Evolutionary conservation across 2,329 filamentous ascomycete genomes (phyloP).

Genomic region (Orbilia ellipsospora): DNA sequence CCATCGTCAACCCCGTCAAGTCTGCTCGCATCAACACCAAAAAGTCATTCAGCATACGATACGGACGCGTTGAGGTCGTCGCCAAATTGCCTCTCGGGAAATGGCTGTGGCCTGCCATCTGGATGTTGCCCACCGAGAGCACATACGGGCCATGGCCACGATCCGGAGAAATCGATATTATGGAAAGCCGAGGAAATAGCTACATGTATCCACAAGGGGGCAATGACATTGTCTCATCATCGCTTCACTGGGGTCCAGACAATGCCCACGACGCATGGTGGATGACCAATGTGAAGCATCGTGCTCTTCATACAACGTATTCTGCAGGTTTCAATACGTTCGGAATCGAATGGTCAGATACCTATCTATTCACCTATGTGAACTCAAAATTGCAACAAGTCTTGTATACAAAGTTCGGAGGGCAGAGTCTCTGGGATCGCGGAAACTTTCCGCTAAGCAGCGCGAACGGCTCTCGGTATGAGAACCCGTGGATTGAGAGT

Average conservation of each 20-base stretch:
- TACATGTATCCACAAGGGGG: constrained; percentile 79
- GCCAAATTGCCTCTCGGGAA: constrained; percentile 81
- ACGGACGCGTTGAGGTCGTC: constrained; percentile 81
- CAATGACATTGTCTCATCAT: constrained; percentile 81
- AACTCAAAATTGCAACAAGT: constrained; percentile 83
- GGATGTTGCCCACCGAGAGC: constrained; percentile 80
- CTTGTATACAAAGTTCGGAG: constrained; percentile 78
- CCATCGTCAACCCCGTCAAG: constrained; percentile 79
- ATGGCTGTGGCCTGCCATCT: constrained; percentile 93
- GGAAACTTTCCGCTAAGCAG: constrained; percentile 74
- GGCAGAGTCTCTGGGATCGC: constrained; percentile 72
- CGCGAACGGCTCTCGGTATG: constrained; percentile 73
- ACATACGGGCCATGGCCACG: constrained; percentile 79
- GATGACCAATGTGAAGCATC: constrained; percentile 81
- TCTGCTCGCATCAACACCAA: constrained; percentile 83
- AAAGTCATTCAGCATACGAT: constrained; percentile 77
- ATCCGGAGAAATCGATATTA: constrained; percentile 86
- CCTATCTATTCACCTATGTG: constrained; percentile 88
- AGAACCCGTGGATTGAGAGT: constrained; percentile 73
- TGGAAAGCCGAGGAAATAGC: constrained; percentile 85
- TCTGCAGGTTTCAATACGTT: constrained; percentile 77
- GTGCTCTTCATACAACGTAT: constrained; percentile 80
- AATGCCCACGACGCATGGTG: constrained; percentile 80
- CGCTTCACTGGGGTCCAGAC: constrained; percentile 85
- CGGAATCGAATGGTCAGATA: constrained; percentile 86